Base-by-base conservation (phyloP, 225 moss, liverwort and hornwort species). In the Takakia lepidozioides region DNA sequence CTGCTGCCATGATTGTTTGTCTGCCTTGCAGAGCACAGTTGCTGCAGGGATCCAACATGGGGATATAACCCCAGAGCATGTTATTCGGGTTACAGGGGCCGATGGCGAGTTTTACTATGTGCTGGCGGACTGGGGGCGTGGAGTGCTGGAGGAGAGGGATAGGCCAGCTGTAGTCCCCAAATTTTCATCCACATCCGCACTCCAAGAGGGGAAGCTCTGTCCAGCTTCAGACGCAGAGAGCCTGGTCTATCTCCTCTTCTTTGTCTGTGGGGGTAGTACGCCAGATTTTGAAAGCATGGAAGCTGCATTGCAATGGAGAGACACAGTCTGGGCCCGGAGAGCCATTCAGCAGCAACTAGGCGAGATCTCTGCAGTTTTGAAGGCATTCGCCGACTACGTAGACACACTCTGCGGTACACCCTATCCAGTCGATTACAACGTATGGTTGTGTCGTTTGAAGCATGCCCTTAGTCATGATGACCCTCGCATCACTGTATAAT, bases 221-320 rank as follows among this genome's bases (percentile, higher is more conserved):
- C 93, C 93, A 60, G 93, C 93, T 43, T 95, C 93, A 40, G 93
- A 95, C 44, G 84, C 93, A 22, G 93, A 95, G 79, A 90, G 87
- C 64, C 73, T 95, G 42, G 87, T 95, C 3, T 95, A 95, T 47
- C 91, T 95, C 53, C 70, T 95, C 23, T 95, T 74, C 47, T 90
- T 76, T 54, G 72, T 90, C 29, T 87, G 93, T 71, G 93, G 93
- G 30, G 93, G 93, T 10, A 68, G 69, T 54, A 89, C 79, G 45
- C 93, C 93, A 43, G 90, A 90, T 42, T 95, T 95, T 62, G 90
- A 95, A 51, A 89, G 79, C 39, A 80, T 95, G 84, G 93, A 95
- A 66, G 80, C 93, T 76, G 93, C 93, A 19, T 73, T 95, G 48
- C 89, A 90, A 41, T 95, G 93, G 93, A 81, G 93, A 49, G 89